Conservation (phyloP, 192 early-diverging fungal genomes). For the Thoreauomyces humboldtii region DNA sequence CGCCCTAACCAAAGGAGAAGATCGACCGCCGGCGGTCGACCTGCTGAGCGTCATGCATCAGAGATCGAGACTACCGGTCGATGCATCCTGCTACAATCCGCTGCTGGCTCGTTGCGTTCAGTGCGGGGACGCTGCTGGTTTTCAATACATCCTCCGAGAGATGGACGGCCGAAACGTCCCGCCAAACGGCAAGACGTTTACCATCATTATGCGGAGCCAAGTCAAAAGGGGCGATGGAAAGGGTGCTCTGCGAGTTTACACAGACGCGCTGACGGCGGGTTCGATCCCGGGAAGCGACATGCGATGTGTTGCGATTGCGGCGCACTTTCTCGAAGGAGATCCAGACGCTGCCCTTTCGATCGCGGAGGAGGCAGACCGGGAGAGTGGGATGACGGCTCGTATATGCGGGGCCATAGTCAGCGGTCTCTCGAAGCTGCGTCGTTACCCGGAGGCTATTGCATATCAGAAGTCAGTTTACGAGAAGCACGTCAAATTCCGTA, state of each 20-base stretch:
- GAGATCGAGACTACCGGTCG: neutral
- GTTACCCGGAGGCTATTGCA: neutral
- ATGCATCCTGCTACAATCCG: neutral
- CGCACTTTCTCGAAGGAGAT: slow-evolving; percentile 2
- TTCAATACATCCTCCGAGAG: neutral
- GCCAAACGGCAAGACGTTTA: neutral
- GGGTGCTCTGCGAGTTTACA: neutral
- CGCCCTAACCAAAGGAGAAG: neutral
- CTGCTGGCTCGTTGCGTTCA: neutral
- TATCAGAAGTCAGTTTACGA: neutral
- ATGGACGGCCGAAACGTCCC: neutral
- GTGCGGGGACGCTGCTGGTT: neutral
- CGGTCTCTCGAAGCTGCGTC: slow-evolving; percentile 3
- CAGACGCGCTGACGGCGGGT: neutral
- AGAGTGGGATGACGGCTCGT: neutral
- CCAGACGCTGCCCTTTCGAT: neutral
- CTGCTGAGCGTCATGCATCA: neutral
- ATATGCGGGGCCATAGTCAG: neutral
- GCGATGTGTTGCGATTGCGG: neutral
- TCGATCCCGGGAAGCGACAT: neutral
- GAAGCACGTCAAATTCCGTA: neutral
- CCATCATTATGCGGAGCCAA: neutral
- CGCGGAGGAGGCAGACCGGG: neutral
- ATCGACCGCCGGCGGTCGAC: neutral
- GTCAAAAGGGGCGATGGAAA: neutral